These are phyloP conservation scores for Naematelia aurantialba DNA, from an alignment of 768 basidiomycete species.

Conservation along the genomic window DNA sequence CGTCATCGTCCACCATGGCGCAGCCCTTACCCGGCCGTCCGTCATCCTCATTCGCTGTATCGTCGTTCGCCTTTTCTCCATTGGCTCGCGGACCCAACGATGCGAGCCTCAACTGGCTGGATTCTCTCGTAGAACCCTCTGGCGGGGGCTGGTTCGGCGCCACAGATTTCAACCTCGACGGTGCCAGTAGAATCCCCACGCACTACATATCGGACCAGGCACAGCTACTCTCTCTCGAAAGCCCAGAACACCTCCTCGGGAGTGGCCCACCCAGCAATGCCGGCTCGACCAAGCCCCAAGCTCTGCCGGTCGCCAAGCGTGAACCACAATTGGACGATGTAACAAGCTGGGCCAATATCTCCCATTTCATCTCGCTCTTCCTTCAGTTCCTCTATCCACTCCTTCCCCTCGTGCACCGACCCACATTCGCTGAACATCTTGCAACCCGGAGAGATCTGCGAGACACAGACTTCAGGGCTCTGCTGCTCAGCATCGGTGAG, in stretches of 20 bases:
- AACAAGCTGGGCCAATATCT: slow-evolving; percentile 38
- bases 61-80: slow-evolving; percentile 13
- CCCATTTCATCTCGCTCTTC: slow-evolving; percentile 40
- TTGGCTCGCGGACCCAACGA: neutral
- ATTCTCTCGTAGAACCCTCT: slow-evolving; percentile 19
- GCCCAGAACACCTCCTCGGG: slow-evolving; percentile 22
- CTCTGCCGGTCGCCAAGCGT: slow-evolving; percentile 6
- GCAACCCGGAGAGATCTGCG: slow-evolving; percentile 37
- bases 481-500: slow-evolving; percentile 42
- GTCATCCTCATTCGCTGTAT: neutral
- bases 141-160: slow-evolving; percentile 11
- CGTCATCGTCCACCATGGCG: neutral
- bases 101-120: slow-evolving; percentile 20
- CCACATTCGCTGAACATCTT: slow-evolving; percentile 40
- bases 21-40: neutral
- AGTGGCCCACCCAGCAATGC: slow-evolving; percentile 2
- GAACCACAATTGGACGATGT: slow-evolving; percentile 41
- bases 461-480: slow-evolving; percentile 40
- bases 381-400: slow-evolving; percentile 41
- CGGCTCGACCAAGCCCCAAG: neutral
- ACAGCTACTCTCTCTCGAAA: slow-evolving; percentile 34
- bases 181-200: neutral
- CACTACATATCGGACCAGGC: slow-evolving; percentile 36
- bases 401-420: slow-evolving; percentile 39
- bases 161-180: neutral